These are phyloP conservation scores for Cercospora brassicicola DNA, from an alignment of 2,329 filamentous ascomycete genomes.

Conservation along the genomic window DNA sequence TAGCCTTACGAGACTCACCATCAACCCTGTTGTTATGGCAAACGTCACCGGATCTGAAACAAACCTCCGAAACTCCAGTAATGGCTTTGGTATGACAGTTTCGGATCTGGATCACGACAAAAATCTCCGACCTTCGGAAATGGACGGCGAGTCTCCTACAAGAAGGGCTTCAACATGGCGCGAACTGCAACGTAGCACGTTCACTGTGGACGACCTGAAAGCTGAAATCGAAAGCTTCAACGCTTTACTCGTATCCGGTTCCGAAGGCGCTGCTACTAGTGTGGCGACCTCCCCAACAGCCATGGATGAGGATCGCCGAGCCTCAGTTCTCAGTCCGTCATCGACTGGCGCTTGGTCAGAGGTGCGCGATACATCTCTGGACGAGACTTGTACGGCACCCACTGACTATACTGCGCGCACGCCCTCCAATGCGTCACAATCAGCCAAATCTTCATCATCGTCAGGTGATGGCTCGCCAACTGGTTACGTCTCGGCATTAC, in stretches of 20 bases:
- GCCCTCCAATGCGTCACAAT: not conserved
- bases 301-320: not conserved
- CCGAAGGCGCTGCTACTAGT: not conserved
- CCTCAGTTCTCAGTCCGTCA: not conserved
- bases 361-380: not conserved
- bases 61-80: not conserved
- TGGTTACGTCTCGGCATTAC: slow-evolving; percentile 1
- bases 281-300: not conserved
- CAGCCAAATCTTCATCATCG: not conserved
- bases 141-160: slow-evolving; percentile 18
- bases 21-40: slow-evolving; percentile 9
- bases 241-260: not conserved
- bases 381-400: not conserved
- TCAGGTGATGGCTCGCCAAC: not conserved
- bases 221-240: slow-evolving; percentile 2
- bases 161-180: slow-evolving; percentile 11
- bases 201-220: slow-evolving; percentile 6
- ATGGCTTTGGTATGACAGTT: not conserved
- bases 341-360: not conserved
- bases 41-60: not conserved
- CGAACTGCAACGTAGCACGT: slow-evolving; percentile 5
- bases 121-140: slow-evolving; percentile 2
- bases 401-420: not conserved
- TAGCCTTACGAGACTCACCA: not conserved
- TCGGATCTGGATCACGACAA: not conserved